These are phyloP conservation scores for Lithocarpus polystachyus DNA, from an alignment of 306 rosid genomes.

Conservation along the genomic window DNA sequence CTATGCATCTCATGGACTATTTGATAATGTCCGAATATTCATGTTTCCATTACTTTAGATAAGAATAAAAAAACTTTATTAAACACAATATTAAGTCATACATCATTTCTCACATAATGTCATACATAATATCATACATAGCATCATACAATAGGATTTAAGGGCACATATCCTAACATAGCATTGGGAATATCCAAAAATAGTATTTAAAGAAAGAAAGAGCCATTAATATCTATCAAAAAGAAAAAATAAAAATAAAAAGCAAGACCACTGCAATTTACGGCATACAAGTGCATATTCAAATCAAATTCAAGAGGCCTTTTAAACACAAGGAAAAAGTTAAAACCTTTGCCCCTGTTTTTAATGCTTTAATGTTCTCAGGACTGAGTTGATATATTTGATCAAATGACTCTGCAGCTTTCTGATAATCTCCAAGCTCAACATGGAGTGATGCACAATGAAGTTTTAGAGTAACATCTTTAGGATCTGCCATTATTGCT, in stretches of 20 bases:
- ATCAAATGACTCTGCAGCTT: constrained; percentile 71
- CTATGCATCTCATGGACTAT: too few relatives aligned
- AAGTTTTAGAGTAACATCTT: constrained; percentile 44
- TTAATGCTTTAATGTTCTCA: constrained; percentile 74
- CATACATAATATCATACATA: too few relatives aligned
- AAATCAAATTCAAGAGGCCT: constrained; percentile 14
- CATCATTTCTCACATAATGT: too few relatives aligned
- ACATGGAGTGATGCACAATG: constrained; percentile 63
- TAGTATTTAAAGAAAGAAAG: background rate
- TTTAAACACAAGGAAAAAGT: constrained; percentile 9
- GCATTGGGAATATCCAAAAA: background rate
- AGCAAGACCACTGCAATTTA: background rate
- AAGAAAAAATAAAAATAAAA: background rate
- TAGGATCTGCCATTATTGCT: constrained; percentile 83
- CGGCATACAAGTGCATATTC: background rate
- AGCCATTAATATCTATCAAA: background rate
- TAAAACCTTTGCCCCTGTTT: constrained; percentile 61
- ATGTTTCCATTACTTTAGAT: too few relatives aligned
- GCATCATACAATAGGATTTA: too few relatives aligned
- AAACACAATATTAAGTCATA: too few relatives aligned
- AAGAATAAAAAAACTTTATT: too few relatives aligned
- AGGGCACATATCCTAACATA: too few relatives aligned
- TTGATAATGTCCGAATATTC: too few relatives aligned
- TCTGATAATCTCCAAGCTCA: constrained; percentile 68
- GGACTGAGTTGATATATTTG: constrained; percentile 55